Base-by-base conservation (phyloP, 2,329 filamentous ascomycete species). In the Talaromyces verruculosus region DNA sequence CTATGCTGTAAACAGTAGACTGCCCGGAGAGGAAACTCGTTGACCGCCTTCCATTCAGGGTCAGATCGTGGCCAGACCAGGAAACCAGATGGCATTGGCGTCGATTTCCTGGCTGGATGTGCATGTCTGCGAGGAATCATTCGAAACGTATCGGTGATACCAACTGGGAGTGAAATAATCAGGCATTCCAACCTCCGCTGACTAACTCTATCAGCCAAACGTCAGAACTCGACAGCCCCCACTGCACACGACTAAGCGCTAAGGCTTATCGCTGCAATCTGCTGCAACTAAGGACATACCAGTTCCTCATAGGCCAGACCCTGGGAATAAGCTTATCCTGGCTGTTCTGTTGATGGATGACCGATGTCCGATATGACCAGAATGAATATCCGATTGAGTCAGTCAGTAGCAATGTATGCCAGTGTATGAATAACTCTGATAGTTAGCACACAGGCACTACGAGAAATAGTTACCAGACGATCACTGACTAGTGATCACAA, bases 311-410 rank as follows among this genome's bases (percentile, higher is more conserved):
- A 57, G 53, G 53, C 19, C n/a, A 22, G 33, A 2, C 25, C 28
- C 15, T 15, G 5, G 33, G 53, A 22, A 25, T 57, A 57, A 57
- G 53, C 53, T 57, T 60, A 39, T 41, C 57, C 57, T 17, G 57
- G 19, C 11, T n/a, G 19, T 41, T 19, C 19, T 35, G 37, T 19
- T 33, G 25, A 22, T 60, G 39, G 7, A 28, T 45, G 39, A 5
- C 57, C 25, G 37, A 30, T 30, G 25, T 33, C 39, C 13, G 37
- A 43, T 37, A 37, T 37, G 19, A 43, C 57, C 22, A 58, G 25
- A 58, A 15, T 58, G 57, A 22, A 30, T 25, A n/a, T 19, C 37
- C 35, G 57, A 59, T 30, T 43, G 22, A 33, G 17, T 19, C 30
- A 35, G 17, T n/a, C n/a, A 30, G 19, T 17, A 17, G 47, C 28